phyloP scores from a whole-genome alignment of 441 rosid species.

The Erysimum pusillum region DNA sequence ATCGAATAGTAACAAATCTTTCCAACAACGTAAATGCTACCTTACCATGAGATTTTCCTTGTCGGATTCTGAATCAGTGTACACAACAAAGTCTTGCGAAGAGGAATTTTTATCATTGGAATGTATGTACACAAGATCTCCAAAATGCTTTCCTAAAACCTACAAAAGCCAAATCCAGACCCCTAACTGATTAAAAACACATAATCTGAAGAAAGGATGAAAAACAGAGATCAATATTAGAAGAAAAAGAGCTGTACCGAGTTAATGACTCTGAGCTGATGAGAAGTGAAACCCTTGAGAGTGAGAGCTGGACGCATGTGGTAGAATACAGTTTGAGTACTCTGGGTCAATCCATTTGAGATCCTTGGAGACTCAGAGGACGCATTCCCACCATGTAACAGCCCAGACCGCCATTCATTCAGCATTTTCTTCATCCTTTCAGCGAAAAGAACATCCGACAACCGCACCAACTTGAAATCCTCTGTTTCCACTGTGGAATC shows the following conservation, averaged over 20 bases:
- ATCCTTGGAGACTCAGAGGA: constrained; percentile 41
- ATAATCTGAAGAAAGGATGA: background rate
- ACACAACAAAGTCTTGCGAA: constrained; percentile 66
- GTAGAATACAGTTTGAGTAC: constrained; percentile 65
- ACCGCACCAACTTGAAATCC: constrained; percentile 55
- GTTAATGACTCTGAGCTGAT: constrained; percentile 78
- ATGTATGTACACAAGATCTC: constrained; percentile 68
- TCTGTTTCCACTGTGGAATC: constrained; percentile 45
- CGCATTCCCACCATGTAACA: constrained; percentile 51
- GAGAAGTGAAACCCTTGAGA: constrained; percentile 74
- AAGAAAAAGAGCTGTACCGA: constrained; percentile 51
- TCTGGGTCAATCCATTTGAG: constrained; percentile 49
- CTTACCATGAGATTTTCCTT: constrained; percentile 77
- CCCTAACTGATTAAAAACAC: background rate
- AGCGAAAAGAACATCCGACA: constrained; percentile 70
- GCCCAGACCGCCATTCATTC: constrained; percentile 66
- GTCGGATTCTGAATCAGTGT: constrained; percentile 70
- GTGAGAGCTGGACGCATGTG: constrained; percentile 76
- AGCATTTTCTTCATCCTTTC: constrained; percentile 78
- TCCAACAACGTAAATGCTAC: constrained; percentile 11
- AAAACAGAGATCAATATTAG: background rate
- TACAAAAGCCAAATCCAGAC: constrained; percentile 42
- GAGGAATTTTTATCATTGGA: constrained; percentile 48
- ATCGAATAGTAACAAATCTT: background rate
- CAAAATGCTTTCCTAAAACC: constrained; percentile 76